Conservation (phyloP, 1,139 yeast species). For the Nadsonia commutata region DNA sequence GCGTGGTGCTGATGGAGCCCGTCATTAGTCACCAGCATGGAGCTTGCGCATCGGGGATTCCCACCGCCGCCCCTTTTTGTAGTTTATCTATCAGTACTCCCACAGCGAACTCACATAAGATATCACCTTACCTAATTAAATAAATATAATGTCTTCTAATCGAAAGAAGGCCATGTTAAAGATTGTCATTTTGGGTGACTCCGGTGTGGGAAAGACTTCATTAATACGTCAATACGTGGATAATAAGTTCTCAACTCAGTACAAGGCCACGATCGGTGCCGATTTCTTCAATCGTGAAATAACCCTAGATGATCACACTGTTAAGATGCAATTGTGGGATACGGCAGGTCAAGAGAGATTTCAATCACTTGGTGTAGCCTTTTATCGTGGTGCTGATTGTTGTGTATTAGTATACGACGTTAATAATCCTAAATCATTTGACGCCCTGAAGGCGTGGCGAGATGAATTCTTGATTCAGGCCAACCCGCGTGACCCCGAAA, state of each 20-base stretch:
- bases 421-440: slow-evolving; percentile 83
- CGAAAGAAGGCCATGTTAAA: slow-evolving; percentile 84
- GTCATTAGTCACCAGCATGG: too few relatives aligned
- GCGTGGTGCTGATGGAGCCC: too few relatives aligned
- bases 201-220: slow-evolving; percentile 96
- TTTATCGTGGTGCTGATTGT: slow-evolving; percentile 96
- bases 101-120: background rate
- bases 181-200: slow-evolving; percentile 89
- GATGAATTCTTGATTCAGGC: slow-evolving; percentile 93
- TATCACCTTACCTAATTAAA: background rate
- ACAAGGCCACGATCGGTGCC: slow-evolving; percentile 96
- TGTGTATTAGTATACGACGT: slow-evolving; percentile 94
- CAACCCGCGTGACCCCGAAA: slow-evolving; percentile 83
- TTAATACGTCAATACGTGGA: slow-evolving; percentile 92
- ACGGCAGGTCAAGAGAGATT: slow-evolving; percentile 83
- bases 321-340: slow-evolving; percentile 81
- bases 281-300: slow-evolving; percentile 91
- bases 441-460: slow-evolving; percentile 80
- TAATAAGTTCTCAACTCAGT: slow-evolving; percentile 87
- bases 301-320: slow-evolving; percentile 63
- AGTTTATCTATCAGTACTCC: background rate
- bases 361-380: slow-evolving; percentile 93
- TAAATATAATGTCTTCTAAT: slow-evolving; percentile 44
- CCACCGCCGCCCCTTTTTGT: too few relatives aligned
- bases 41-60: too few relatives aligned